Conservation (phyloP, 331 rosid genomes). For the Saraca asoca region DNA sequence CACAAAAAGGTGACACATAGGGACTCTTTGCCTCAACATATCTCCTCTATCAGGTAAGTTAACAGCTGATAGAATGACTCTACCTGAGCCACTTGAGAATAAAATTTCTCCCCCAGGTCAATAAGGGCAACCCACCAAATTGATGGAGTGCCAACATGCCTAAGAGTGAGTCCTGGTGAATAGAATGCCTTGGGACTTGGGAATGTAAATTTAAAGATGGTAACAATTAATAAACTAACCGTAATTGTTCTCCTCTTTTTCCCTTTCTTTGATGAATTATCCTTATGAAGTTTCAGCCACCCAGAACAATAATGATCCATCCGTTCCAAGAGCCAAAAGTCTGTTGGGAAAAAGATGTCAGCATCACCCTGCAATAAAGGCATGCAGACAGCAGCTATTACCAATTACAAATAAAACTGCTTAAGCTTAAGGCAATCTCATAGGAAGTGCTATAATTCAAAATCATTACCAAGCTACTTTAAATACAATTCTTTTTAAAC, state of each 20-base stretch:
- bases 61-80: too few relatives aligned
- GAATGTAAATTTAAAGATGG: neutral
- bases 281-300: slow-evolving; percentile 56
- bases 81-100: too few relatives aligned
- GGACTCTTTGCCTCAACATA: too few relatives aligned
- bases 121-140: neutral
- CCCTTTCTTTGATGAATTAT: slow-evolving; percentile 64
- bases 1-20: too few relatives aligned
- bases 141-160: neutral
- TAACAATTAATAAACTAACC: slow-evolving; percentile 48
- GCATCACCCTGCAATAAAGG: slow-evolving; percentile 80
- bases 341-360: slow-evolving; percentile 93
- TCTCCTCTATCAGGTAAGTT: too few relatives aligned
- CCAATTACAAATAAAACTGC: neutral
- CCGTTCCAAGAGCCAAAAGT: slow-evolving; percentile 79
- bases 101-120: too few relatives aligned
- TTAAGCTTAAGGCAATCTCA: neutral
- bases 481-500: neutral
- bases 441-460: neutral
- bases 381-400: slow-evolving; percentile 13
- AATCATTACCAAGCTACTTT: neutral
- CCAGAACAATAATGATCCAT: slow-evolving; percentile 94
- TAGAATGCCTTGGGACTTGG: too few relatives aligned
- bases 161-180: too few relatives aligned
- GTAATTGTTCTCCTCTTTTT: slow-evolving; percentile 83